Evolutionary conservation across 2,329 filamentous ascomycete genomes (phyloP).

Genomic region (Blastomyces parvus): DNA sequence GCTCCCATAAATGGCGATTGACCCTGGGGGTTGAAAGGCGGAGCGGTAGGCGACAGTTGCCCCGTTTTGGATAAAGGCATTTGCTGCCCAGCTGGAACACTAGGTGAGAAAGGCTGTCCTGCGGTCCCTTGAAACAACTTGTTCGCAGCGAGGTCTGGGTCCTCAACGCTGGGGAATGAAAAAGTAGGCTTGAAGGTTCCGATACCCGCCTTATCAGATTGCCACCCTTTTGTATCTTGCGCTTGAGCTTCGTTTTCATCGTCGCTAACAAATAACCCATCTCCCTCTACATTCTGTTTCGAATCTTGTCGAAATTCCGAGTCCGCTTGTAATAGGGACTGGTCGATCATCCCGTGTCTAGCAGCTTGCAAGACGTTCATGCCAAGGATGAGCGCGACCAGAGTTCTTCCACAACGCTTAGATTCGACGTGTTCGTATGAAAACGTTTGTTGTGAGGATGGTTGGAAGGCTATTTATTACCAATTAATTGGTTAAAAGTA

Average conservation of each 20-base stretch:
- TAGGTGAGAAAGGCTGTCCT: not conserved
- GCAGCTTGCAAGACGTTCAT: slow-evolving; percentile 45
- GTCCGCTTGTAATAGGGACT: slow-evolving; percentile 26
- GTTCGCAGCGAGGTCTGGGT: not conserved
- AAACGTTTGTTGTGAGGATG: slow-evolving; percentile 44
- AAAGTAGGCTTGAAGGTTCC: not conserved
- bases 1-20: slow-evolving; percentile 3
- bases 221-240: slow-evolving; percentile 18
- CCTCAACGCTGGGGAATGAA: not conserved
- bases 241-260: slow-evolving; percentile 25
- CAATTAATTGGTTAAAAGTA: slow-evolving; percentile 17
- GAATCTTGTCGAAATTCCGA: slow-evolving; percentile 20
- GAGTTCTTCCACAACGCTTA: slow-evolving; percentile 47
- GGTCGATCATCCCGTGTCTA: slow-evolving; percentile 42
- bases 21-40: slow-evolving; percentile 12
- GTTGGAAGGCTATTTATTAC: slow-evolving; percentile 29
- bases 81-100: not conserved
- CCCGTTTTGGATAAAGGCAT: not conserved
- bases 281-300: slow-evolving; percentile 25
- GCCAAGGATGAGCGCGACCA: slow-evolving; percentile 50
- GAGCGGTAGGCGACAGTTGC: slow-evolving; percentile 14
- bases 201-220: slow-evolving; percentile 13
- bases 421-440: slow-evolving; percentile 48
- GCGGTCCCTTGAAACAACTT: not conserved
- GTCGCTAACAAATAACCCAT: slow-evolving; percentile 31